Evolutionary conservation across 2,329 filamentous ascomycete genomes (phyloP).

Genomic region (Teratosphaeria zuluensis): DNA sequence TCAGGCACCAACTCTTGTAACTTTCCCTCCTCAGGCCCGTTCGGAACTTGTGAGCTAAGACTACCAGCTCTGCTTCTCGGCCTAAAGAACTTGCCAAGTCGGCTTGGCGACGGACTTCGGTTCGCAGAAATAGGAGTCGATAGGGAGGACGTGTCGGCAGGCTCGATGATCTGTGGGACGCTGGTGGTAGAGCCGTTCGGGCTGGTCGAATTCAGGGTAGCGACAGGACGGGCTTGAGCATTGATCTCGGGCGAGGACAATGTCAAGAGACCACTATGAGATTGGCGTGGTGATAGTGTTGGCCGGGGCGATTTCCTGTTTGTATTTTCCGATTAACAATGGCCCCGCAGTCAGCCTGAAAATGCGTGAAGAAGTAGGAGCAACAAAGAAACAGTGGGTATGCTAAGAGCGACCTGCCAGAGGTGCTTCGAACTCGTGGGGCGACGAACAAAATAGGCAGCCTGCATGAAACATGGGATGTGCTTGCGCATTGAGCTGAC

Average conservation of each 20-base stretch:
- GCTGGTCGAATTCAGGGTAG: slow-evolving; percentile 9
- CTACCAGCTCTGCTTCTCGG: slow-evolving; percentile 28
- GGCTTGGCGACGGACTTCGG: slow-evolving; percentile 56
- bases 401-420: neutral
- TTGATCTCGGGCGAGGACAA: slow-evolving; percentile 38
- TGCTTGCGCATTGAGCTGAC: neutral
- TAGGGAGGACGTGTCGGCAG: slow-evolving; percentile 9
- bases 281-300: slow-evolving; percentile 34
- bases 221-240: slow-evolving; percentile 12
- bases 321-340: slow-evolving; percentile 9
- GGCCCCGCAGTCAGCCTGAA: neutral
- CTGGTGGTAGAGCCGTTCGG: slow-evolving; percentile 3
- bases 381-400: neutral
- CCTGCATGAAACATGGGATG: neutral
- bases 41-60: slow-evolving; percentile 13
- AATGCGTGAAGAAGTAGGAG: neutral
- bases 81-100: slow-evolving; percentile 35
- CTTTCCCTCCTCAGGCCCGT: neutral
- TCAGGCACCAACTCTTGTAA: neutral
- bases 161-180: slow-evolving; percentile 25
- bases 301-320: slow-evolving; percentile 18
- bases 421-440: neutral
- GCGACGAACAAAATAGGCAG: neutral
- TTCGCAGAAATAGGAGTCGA: slow-evolving; percentile 27
- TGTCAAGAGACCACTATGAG: slow-evolving; percentile 40